Evolutionary conservation across 2,329 filamentous ascomycete species (phyloP).

Genomic region (Colletotrichum viniferum): DNA sequence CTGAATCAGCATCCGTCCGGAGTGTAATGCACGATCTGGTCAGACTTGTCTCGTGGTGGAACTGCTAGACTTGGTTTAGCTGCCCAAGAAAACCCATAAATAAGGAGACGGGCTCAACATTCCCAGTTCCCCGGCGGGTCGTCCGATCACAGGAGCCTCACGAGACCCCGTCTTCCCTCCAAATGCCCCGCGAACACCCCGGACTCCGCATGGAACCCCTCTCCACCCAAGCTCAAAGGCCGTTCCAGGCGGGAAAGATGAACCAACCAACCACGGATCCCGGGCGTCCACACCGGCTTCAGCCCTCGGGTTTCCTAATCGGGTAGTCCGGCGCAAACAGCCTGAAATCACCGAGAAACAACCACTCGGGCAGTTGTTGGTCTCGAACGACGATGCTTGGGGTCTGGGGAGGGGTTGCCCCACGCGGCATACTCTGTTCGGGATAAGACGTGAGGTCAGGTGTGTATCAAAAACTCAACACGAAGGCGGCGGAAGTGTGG

Average conservation of each 20-base stretch:
- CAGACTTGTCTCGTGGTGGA: neutral
- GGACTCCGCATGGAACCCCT: neutral
- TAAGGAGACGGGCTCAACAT: neutral
- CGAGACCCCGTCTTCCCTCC: neutral
- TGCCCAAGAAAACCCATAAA: neutral
- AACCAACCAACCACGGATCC: neutral
- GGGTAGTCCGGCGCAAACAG: slow-evolving; percentile 13
- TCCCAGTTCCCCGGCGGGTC: neutral
- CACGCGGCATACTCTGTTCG: neutral
- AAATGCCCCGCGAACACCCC: slow-evolving; percentile 5
- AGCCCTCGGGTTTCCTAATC: slow-evolving; percentile 11
- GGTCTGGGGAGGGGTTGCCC: neutral
- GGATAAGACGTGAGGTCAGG: neutral
- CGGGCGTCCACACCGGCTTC: neutral
- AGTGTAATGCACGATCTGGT: neutral
- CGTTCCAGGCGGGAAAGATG: neutral
- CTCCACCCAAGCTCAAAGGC: neutral
- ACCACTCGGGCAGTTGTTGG: neutral
- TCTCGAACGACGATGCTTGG: neutral
- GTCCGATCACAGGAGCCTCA: neutral
- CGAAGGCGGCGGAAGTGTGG: neutral
- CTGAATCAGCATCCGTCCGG: neutral
- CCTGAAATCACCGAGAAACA: neutral
- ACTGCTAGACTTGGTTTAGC: neutral
- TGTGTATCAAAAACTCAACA: neutral